These are phyloP conservation scores for Aspergillus pseudoterreus DNA, from an alignment of 2,329 filamentous ascomycete species.

Conservation along the genomic window DNA sequence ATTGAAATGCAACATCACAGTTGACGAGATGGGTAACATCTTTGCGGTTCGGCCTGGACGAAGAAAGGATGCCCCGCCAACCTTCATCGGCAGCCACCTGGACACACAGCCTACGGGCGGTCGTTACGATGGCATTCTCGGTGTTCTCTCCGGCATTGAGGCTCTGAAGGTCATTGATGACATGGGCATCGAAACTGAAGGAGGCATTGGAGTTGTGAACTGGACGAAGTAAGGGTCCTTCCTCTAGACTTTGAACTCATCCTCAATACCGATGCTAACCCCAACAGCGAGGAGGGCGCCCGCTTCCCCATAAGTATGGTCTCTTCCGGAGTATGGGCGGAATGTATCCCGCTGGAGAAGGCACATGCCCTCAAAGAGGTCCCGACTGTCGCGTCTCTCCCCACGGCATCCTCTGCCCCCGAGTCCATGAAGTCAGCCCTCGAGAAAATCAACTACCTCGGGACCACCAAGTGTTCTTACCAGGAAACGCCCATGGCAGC, in stretches of 20 bases:
- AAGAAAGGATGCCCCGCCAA: slow-evolving; percentile 55
- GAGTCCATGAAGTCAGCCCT: slow-evolving; percentile 67
- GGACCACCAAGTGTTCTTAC: slow-evolving; percentile 54
- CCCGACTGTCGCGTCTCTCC: slow-evolving; percentile 40
- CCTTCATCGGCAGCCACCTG: slow-evolving; percentile 67
- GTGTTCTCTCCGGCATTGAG: slow-evolving; percentile 69
- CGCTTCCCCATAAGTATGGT: slow-evolving; percentile 74
- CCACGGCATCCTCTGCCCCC: slow-evolving; percentile 48
- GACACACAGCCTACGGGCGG: slow-evolving; percentile 58
- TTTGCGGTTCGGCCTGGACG: slow-evolving; percentile 68
- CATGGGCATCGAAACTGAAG: slow-evolving; percentile 63
- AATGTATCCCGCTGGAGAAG: slow-evolving; percentile 57
- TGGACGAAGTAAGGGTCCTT: slow-evolving; percentile 30
- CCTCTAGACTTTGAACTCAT: neutral
- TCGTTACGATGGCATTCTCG: slow-evolving; percentile 63
- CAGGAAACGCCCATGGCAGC: slow-evolving; percentile 64
- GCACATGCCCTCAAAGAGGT: slow-evolving; percentile 64
- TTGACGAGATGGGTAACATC: slow-evolving; percentile 77
- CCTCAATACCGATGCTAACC: slow-evolving; percentile 10
- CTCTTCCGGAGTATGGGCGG: slow-evolving; percentile 73
- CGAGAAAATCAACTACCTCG: slow-evolving; percentile 68
- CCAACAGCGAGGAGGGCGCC: slow-evolving; percentile 69
- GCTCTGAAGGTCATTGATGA: slow-evolving; percentile 67
- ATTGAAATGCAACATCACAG: slow-evolving; percentile 63
- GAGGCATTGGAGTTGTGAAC: slow-evolving; percentile 70